These are phyloP conservation scores for Melanomma pulvis-pyrius DNA, from an alignment of 495 filamentous ascomycete genomes.

Conservation along the genomic window DNA sequence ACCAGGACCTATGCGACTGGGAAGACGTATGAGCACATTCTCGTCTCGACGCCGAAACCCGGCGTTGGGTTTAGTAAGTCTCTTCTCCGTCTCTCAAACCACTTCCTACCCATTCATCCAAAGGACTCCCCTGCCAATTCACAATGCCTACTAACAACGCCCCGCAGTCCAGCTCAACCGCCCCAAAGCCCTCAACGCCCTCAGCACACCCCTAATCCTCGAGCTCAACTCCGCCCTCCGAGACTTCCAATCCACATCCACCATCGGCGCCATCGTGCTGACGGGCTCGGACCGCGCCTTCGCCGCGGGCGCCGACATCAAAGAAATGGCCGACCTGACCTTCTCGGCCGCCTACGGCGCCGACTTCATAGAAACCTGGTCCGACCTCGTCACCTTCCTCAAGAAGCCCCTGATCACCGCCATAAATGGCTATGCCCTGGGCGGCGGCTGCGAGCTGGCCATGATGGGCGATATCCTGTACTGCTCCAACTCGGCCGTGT, in stretches of 20 bases:
- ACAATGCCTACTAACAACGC: constrained; percentile 4
- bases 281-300: constrained; percentile 88
- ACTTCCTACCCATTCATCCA: neutral
- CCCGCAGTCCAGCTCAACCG: constrained; percentile 86
- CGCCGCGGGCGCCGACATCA: constrained; percentile 96
- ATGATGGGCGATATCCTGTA: constrained; percentile 96
- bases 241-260: constrained; percentile 68
- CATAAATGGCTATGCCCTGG: constrained; percentile 90
- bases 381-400: constrained; percentile 72
- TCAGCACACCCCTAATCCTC: constrained; percentile 80
- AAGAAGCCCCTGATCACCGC: constrained; percentile 93
- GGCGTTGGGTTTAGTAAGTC: constrained; percentile 83
- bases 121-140: neutral
- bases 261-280: constrained; percentile 76
- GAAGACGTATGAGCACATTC: constrained; percentile 73
- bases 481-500: constrained; percentile 77
- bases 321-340: constrained; percentile 91
- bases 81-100: neutral
- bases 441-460: constrained; percentile 96
- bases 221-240: constrained; percentile 86
- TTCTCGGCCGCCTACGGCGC: constrained; percentile 81
- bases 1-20: constrained; percentile 38
- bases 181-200: constrained; percentile 91
- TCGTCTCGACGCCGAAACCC: constrained; percentile 78
- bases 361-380: constrained; percentile 95